Conservation (phyloP, 73 alveolate species). For the Stentor coeruleus region DNA sequence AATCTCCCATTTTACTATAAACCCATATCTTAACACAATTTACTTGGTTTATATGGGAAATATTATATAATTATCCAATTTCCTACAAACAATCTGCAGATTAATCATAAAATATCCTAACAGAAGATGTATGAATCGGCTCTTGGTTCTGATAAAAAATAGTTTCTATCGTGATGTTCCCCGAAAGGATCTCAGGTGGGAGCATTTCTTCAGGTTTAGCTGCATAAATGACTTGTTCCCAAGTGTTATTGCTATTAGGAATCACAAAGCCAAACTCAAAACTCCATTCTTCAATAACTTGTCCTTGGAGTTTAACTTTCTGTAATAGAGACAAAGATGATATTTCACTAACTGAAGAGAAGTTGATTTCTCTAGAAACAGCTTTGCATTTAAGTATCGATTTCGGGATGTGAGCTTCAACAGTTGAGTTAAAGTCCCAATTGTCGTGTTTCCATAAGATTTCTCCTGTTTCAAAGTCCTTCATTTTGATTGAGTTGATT, state of each 20-base stretch:
- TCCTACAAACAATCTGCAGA: too few relatives aligned
- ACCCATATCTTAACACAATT: too few relatives aligned
- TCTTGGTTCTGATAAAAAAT: neutral
- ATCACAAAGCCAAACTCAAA: constrained; percentile 3
- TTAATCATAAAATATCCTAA: neutral
- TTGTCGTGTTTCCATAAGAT: too few relatives aligned
- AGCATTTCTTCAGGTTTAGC: neutral
- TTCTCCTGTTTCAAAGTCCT: too few relatives aligned
- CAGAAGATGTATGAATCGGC: neutral
- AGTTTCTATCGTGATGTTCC: neutral
- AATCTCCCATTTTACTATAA: neutral
- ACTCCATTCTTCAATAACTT: neutral
- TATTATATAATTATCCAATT: too few relatives aligned
- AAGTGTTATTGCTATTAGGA: neutral
- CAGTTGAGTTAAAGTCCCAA: too few relatives aligned
- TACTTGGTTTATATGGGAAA: too few relatives aligned
- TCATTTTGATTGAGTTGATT: too few relatives aligned
- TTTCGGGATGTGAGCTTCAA: too few relatives aligned
- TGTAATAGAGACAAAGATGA: neutral
- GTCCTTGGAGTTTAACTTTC: neutral
- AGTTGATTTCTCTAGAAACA: neutral
- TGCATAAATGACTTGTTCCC: neutral
- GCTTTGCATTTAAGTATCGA: constrained; percentile 10
- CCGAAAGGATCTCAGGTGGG: neutral
- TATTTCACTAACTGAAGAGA: neutral